These are phyloP conservation scores for Alternaria panax DNA, from an alignment of 2,329 filamentous ascomycete species.

Conservation along the genomic window DNA sequence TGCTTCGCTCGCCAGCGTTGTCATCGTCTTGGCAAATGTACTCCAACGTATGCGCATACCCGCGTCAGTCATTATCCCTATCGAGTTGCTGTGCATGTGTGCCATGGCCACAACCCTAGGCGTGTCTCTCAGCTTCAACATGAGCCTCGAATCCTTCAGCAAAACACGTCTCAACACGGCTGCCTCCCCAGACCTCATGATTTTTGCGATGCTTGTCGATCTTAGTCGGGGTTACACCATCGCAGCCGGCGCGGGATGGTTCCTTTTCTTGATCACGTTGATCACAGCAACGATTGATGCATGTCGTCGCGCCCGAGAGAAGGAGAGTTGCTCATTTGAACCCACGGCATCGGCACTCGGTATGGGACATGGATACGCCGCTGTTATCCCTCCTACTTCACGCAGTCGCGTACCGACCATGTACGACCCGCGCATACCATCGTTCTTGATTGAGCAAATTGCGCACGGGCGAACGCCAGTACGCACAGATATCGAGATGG, in stretches of 20 bases:
- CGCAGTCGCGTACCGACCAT: conserved; percentile 32
- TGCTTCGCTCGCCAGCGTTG: conserved; percentile 23
- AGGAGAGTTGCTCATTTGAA: conserved; percentile 39
- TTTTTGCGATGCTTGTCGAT: conserved; percentile 30
- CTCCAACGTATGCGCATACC: conserved; percentile 29
- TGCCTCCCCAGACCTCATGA: conserved; percentile 23
- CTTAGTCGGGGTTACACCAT: conserved; percentile 32
- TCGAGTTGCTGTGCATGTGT: conserved; percentile 35
- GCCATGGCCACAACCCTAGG: conserved; percentile 33
- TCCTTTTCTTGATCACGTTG: conserved; percentile 26
- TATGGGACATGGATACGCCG: conserved; percentile 35
- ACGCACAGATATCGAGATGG: conserved; percentile 16
- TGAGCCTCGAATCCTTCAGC: conserved; percentile 22
- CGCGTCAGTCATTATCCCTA: conserved; percentile 24
- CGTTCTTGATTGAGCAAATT: conserved; percentile 19
- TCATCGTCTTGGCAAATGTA: conserved; percentile 27
- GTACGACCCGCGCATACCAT: conserved; percentile 31
- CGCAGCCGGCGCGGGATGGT: conserved; percentile 24
- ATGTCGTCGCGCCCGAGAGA: conserved; percentile 21
- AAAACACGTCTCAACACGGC: conserved; percentile 20
- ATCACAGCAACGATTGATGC: conserved; percentile 25
- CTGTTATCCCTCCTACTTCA: conserved; percentile 19
- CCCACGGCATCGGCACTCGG: conserved; percentile 41
- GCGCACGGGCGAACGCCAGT: conserved; percentile 24
- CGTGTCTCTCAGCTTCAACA: conserved; percentile 28